Conservation (phyloP, 192 early-diverging fungal genomes). For the Spizellomyces punctatus region DNA sequence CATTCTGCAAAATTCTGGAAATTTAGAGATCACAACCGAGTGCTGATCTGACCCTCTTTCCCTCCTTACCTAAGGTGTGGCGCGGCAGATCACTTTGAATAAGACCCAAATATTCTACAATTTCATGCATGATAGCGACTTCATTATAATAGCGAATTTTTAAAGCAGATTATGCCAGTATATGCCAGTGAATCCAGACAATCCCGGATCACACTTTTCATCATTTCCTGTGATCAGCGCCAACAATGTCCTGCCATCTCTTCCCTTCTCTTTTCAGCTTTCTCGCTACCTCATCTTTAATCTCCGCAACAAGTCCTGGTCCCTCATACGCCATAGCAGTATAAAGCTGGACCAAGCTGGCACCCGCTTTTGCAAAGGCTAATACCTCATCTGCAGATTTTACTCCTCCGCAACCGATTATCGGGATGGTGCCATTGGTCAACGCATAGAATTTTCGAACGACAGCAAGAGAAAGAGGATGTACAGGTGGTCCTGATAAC, state of each 20-base stretch:
- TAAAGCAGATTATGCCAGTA: too few relatives aligned
- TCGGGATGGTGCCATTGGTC: constrained; percentile 73
- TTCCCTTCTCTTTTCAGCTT: constrained; percentile 63
- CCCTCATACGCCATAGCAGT: constrained; percentile 76
- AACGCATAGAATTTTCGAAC: constrained; percentile 69
- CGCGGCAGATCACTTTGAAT: too few relatives aligned
- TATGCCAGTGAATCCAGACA: too few relatives aligned
- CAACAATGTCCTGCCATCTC: constrained; percentile 68
- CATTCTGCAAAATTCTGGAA: too few relatives aligned
- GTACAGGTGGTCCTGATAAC: constrained; percentile 78
- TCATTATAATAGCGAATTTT: too few relatives aligned
- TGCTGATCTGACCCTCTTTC: too few relatives aligned
- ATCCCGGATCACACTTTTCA: too few relatives aligned
- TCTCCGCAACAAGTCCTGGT: constrained; percentile 72
- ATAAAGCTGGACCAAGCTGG: constrained; percentile 81
- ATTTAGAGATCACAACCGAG: too few relatives aligned
- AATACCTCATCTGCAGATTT: constrained; percentile 74
- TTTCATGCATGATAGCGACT: too few relatives aligned
- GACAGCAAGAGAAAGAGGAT: constrained; percentile 66
- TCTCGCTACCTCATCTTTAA: constrained; percentile 75
- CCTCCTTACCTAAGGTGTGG: too few relatives aligned
- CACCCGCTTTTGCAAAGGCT: constrained; percentile 80
- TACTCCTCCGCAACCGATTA: constrained; percentile 91
- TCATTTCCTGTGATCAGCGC: constrained; percentile 35
- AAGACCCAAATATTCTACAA: too few relatives aligned